phyloP scores from a whole-genome alignment of 2,329 filamentous ascomycete species.

The Phialophora tarda region DNA sequence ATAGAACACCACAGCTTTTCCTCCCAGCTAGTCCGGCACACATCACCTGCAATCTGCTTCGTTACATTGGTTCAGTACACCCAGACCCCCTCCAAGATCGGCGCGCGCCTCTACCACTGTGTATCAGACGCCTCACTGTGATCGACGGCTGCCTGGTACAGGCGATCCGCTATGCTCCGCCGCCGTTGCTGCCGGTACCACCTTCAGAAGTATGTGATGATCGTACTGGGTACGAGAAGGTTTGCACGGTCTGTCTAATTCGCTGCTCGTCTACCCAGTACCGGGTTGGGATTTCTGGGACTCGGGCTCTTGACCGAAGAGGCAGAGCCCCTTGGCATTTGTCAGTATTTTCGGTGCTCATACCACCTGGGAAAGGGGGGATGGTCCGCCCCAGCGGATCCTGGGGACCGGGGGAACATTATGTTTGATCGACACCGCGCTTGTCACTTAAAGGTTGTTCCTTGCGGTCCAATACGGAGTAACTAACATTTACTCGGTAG shows the following conservation, averaged over 20 bases:
- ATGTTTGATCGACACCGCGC: conserved; percentile 1
- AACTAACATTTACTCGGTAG: background rate
- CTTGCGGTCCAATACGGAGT: background rate
- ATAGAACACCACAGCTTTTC: background rate
- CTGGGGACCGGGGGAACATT: background rate
- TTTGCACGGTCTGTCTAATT: background rate
- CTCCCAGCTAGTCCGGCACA: background rate
- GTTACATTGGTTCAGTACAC: background rate
- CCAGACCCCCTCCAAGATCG: background rate
- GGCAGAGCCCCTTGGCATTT: background rate
- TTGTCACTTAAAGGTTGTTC: conserved; percentile 2
- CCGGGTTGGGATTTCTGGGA: too few species aligned
- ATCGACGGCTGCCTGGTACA: background rate
- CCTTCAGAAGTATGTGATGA: background rate
- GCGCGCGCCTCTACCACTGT: too few species aligned
- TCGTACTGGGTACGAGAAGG: background rate
- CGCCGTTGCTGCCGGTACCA: background rate
- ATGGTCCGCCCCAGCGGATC: background rate
- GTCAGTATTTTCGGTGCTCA: background rate
- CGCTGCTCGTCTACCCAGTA: background rate
- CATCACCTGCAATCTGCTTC: background rate
- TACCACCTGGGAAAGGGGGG: conserved; percentile 2
- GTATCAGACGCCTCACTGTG: background rate
- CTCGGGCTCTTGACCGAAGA: background rate
- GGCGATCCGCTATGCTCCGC: background rate